Conservation (phyloP, 192 early-diverging fungal species). For the Coemansia sp. region DNA sequence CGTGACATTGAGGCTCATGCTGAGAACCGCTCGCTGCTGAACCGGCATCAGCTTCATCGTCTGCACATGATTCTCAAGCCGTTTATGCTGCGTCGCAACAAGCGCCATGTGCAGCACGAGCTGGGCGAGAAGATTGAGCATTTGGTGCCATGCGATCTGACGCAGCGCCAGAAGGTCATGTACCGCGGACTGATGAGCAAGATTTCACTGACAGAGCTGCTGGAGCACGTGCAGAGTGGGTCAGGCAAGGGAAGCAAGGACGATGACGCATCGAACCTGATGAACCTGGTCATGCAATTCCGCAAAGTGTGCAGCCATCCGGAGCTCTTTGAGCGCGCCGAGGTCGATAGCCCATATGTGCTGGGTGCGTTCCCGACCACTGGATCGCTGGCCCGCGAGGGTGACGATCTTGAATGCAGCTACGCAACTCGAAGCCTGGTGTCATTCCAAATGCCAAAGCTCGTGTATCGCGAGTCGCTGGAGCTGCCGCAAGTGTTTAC, state of each 20-base stretch:
- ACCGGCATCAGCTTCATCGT: conserved; percentile 64
- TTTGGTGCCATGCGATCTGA: conserved; percentile 75
- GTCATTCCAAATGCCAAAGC: conserved; percentile 65
- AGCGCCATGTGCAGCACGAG: conserved; percentile 93
- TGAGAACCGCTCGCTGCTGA: conserved; percentile 55
- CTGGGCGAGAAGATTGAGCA: conserved; percentile 91
- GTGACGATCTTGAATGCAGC: conserved; percentile 76
- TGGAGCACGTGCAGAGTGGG: conserved; percentile 66
- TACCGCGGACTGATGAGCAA: conserved; percentile 88
- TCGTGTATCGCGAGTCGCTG: conserved; percentile 61
- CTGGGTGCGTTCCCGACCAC: conserved; percentile 76
- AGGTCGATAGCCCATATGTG: conserved; percentile 91
- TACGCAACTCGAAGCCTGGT: conserved; percentile 67
- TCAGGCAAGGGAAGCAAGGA: conserved; percentile 85
- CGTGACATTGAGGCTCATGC: conserved; percentile 87
- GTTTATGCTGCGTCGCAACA: conserved; percentile 87
- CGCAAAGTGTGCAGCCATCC: conserved; percentile 92
- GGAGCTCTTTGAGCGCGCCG: conserved; percentile 83
- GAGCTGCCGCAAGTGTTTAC: conserved; percentile 28
- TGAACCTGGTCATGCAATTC: conserved; percentile 96
- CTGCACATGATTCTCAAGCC: conserved; percentile 62
- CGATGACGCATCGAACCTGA: conserved; percentile 82
- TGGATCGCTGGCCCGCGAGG: conserved; percentile 88
- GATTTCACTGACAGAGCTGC: conserved; percentile 85
- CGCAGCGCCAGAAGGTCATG: conserved; percentile 90